Conservation (phyloP, 768 basidiomycete genomes). For the Podaxis rugospora region DNA sequence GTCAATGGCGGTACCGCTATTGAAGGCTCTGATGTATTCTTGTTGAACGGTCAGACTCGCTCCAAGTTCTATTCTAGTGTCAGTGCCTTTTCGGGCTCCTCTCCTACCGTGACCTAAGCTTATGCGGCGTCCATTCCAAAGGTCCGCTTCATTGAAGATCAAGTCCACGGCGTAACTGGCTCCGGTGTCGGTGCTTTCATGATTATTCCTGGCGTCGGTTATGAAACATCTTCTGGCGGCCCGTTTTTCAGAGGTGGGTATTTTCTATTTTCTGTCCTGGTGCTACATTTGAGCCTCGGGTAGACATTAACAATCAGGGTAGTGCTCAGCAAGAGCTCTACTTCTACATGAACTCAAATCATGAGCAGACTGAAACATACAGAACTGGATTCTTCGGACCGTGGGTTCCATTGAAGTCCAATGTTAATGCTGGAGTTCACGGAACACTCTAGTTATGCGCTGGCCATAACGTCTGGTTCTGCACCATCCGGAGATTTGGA, state of each 20-base stretch:
- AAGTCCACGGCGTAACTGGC: conserved; percentile 45
- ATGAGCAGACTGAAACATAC: conserved; percentile 41
- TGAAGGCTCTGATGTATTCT: conserved; percentile 44
- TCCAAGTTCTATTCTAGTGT: conserved; percentile 48
- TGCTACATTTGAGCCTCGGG: background rate
- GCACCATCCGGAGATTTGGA: conserved; percentile 38
- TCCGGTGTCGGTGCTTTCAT: conserved; percentile 41
- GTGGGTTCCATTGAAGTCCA: conserved; percentile 18
- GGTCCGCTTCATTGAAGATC: conserved; percentile 47
- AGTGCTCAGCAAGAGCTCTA: conserved; percentile 43
- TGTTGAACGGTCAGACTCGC: conserved; percentile 39
- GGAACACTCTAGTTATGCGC: conserved; percentile 29
- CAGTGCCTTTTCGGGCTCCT: conserved; percentile 9
- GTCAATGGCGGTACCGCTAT: conserved; percentile 38
- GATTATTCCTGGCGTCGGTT: conserved; percentile 40
- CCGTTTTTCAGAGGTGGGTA: conserved; percentile 42
- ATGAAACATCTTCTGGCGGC: conserved; percentile 44
- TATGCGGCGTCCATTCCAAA: conserved; percentile 11
- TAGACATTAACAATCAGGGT: conserved; percentile 46
- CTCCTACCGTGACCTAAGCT: background rate
- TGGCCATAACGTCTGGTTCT: conserved; percentile 37
- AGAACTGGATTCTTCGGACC: conserved; percentile 46
- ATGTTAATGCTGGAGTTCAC: background rate
- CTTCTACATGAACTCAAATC: conserved; percentile 45
- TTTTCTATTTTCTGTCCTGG: background rate